These are phyloP conservation scores for Emergomyces pasteurianus DNA, from an alignment of 2,329 filamentous ascomycete species.

Conservation along the genomic window DNA sequence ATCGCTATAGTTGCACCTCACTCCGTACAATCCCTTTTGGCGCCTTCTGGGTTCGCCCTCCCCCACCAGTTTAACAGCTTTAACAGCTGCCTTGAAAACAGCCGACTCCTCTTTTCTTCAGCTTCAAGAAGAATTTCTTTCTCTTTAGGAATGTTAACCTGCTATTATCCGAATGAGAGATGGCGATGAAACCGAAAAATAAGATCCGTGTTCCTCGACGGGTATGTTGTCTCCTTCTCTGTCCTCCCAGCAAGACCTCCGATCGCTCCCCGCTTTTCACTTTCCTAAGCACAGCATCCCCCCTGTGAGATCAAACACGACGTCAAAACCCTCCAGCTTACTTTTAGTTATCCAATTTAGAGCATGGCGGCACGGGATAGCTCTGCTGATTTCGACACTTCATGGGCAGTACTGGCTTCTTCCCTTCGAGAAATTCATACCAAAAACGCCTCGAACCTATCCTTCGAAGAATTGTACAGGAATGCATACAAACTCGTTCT, in stretches of 20 bases:
- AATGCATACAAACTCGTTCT: conserved; percentile 89
- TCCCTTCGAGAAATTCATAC: conserved; percentile 82
- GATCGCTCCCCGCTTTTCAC: not conserved
- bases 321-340: not conserved
- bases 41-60: not conserved
- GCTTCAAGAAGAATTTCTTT: not conserved
- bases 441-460: conserved; percentile 78
- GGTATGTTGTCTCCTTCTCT: conserved; percentile 37
- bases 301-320: not conserved
- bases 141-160: not conserved
- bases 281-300: not conserved
- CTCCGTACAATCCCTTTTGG: not conserved
- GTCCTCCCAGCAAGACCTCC: not conserved
- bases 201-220: conserved; percentile 57
- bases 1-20: not conserved
- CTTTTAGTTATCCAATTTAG: conserved; percentile 26
- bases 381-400: conserved; percentile 68
- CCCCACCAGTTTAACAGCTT: not conserved
- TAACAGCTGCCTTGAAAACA: not conserved
- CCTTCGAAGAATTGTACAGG: conserved; percentile 91
- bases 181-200: conserved; percentile 42
- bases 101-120: not conserved
- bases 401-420: conserved; percentile 64
- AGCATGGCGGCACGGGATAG: conserved; percentile 43
- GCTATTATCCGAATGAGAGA: not conserved